Conservation (phyloP, 768 basidiomycete genomes). For the Pilatotrama ljubarskyi region DNA sequence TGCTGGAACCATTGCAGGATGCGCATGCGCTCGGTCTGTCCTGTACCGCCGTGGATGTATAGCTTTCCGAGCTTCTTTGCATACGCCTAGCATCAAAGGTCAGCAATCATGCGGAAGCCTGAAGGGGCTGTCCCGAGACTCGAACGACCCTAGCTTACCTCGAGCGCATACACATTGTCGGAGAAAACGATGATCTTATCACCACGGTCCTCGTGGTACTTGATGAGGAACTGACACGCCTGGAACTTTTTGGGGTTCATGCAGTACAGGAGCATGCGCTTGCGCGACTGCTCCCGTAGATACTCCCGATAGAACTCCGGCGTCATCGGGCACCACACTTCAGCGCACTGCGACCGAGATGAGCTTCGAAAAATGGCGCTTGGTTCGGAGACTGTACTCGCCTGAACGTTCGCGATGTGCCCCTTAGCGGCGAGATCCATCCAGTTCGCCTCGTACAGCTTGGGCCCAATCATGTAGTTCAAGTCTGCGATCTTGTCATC, state of each 20-base stretch:
- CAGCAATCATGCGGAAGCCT: background rate
- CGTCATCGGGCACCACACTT: slow-evolving; percentile 99
- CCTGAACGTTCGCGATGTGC: slow-evolving; percentile 99
- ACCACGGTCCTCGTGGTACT: slow-evolving; percentile 95
- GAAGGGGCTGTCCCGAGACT: background rate
- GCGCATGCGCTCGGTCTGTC: slow-evolving; percentile 93
- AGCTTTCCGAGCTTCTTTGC: slow-evolving; percentile 91
- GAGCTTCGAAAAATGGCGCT: background rate
- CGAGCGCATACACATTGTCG: slow-evolving; percentile 95
- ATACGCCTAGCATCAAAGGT: slow-evolving; percentile 64
- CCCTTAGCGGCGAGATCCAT: slow-evolving; percentile 99
- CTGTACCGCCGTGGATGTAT: slow-evolving; percentile 95
- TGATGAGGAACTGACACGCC: slow-evolving; percentile 97
- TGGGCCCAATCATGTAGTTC: slow-evolving; percentile 99
- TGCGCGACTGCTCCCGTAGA: slow-evolving; percentile 86
- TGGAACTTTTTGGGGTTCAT: slow-evolving; percentile 99
- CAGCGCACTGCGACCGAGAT: slow-evolving; percentile 72
- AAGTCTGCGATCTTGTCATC: slow-evolving; percentile 99
- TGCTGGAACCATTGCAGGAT: slow-evolving; percentile 96
- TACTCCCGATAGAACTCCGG: slow-evolving; percentile 99
- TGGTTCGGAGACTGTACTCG: slow-evolving; percentile 35
- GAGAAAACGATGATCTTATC: slow-evolving; percentile 99
- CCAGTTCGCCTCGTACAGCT: slow-evolving; percentile 99
- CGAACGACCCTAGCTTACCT: slow-evolving; percentile 58
- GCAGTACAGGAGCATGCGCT: slow-evolving; percentile 95